Conservation (phyloP, 1,284 basidiomycete genomes). For the Amylostereum areolatum region DNA sequence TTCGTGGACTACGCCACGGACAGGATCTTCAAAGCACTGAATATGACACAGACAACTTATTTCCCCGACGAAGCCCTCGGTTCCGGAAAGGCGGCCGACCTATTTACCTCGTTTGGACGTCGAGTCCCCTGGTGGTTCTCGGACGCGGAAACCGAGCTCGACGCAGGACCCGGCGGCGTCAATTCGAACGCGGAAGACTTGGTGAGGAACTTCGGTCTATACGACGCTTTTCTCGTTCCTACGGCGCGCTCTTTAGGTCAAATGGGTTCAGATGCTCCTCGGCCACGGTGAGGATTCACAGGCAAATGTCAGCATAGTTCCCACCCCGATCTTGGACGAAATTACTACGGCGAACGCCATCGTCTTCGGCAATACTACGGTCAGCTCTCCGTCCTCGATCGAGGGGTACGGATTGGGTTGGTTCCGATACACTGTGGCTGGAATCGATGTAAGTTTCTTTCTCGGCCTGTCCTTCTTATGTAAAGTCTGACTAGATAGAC, state of each 20-base stretch:
- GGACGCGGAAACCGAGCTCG: slow-evolving; percentile 16
- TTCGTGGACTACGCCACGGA: slow-evolving; percentile 23
- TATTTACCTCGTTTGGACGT: slow-evolving; percentile 18
- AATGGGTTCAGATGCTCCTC: slow-evolving; percentile 23
- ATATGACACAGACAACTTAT: slow-evolving; percentile 29
- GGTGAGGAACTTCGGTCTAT: slow-evolving; percentile 8
- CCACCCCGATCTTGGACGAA: slow-evolving; percentile 17
- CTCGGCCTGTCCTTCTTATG: neutral
- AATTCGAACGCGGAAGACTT: slow-evolving; percentile 27
- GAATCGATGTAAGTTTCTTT: slow-evolving; percentile 24
- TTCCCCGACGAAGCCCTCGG: slow-evolving; percentile 26
- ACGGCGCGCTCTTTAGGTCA: slow-evolving; percentile 14
- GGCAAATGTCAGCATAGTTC: slow-evolving; percentile 20
- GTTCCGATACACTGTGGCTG: slow-evolving; percentile 30
- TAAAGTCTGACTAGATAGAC: neutral
- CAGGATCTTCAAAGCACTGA: slow-evolving; percentile 26
- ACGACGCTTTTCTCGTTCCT: neutral
- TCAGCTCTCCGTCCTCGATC: slow-evolving; percentile 10
- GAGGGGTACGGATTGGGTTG: slow-evolving; percentile 38
- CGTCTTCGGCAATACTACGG: neutral
- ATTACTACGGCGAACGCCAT: slow-evolving; percentile 21
- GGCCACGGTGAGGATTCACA: slow-evolving; percentile 20
- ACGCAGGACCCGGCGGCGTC: slow-evolving; percentile 26
- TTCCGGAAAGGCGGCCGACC: slow-evolving; percentile 27
- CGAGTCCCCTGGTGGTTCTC: slow-evolving; percentile 24